phyloP scores from a whole-genome alignment of 257 asterid genomes.

The Osmanthus fragrans region DNA sequence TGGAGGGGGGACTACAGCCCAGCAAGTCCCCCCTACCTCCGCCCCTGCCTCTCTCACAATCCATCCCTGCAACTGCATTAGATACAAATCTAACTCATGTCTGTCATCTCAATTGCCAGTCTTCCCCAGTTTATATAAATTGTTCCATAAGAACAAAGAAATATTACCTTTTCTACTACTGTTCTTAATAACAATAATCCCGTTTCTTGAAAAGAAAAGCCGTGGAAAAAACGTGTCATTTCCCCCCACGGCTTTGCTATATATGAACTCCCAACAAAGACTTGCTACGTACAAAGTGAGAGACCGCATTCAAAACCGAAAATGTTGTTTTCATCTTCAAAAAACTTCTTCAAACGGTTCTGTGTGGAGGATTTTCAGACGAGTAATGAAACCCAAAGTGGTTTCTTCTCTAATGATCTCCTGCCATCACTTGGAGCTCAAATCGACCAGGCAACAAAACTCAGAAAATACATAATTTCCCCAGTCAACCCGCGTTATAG shows the following conservation, averaged over 20 bases:
- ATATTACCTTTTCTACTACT: neutral
- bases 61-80: conserved; percentile 17
- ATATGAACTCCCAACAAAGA: conserved; percentile 35
- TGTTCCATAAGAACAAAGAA: neutral
- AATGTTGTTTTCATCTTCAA: conserved; percentile 52
- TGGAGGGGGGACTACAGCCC: no score
- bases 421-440: conserved; percentile 89
- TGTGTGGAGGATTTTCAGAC: conserved; percentile 59
- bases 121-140: conserved; percentile 13
- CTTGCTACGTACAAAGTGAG: conserved; percentile 21
- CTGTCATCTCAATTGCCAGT: conserved; percentile 36
- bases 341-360: conserved; percentile 59
- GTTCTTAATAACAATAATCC: no score
- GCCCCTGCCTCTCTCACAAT: neutral
- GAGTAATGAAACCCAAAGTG: conserved; percentile 34
- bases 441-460: conserved; percentile 60
- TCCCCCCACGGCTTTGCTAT: conserved; percentile 32
- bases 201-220: conserved; percentile 26
- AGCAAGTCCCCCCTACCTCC: no score
- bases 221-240: conserved; percentile 30
- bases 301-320: neutral
- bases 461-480: conserved; percentile 51
- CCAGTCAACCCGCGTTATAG: conserved; percentile 71
- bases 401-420: conserved; percentile 71
- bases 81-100: conserved; percentile 21